Percentiles rank a stretch among this genome's conserved stretches.
Evolutionary conservation across 2,329 filamentous ascomycete genomes (phyloP).

Genomic region (Monosporascus sp.): DNA sequence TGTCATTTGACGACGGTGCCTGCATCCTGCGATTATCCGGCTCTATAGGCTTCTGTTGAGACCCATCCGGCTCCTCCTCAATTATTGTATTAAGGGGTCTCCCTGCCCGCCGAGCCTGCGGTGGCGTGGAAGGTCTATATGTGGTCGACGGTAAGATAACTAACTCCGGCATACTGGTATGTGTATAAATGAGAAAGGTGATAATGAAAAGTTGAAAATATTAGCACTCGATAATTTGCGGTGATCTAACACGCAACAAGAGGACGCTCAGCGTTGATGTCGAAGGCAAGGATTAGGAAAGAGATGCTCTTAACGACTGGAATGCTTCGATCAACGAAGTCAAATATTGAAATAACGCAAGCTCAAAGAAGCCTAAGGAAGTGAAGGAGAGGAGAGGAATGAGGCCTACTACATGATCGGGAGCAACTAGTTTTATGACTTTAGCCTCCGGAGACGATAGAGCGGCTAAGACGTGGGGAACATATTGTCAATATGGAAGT

Average conservation of each 20-base stretch:
- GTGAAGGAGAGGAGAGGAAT: slow-evolving; percentile 17
- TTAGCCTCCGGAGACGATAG: slow-evolving; percentile 11
- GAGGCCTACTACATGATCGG: slow-evolving; percentile 18
- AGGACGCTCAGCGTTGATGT: slow-evolving; percentile 27
- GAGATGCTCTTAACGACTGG: slow-evolving; percentile 33
- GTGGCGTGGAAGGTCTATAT: slow-evolving; percentile 45
- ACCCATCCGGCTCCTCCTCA: slow-evolving; percentile 47
- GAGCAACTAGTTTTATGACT: slow-evolving; percentile 26
- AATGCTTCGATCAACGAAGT: slow-evolving; percentile 44
- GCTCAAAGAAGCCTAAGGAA: slow-evolving; percentile 27
- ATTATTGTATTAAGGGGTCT: slow-evolving; percentile 62
- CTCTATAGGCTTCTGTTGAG: slow-evolving; percentile 21
- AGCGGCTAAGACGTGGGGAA: slow-evolving; percentile 25
- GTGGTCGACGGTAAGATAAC: slow-evolving; percentile 34
- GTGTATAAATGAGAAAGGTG: slow-evolving; percentile 18
- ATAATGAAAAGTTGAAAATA: slow-evolving; percentile 17
- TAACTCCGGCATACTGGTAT: slow-evolving; percentile 43
- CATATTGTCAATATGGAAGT: slow-evolving; percentile 12
- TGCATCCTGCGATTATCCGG: slow-evolving; percentile 20
- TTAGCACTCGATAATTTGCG: slow-evolving; percentile 13
- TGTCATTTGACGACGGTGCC: slow-evolving; percentile 37
- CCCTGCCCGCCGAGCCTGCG: slow-evolving; percentile 51
- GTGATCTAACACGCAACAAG: slow-evolving; percentile 16
- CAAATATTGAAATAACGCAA: slow-evolving; percentile 28
- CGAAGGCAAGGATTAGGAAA: slow-evolving; percentile 25